These are phyloP conservation scores for Haberlea rhodopensis DNA, from an alignment of 257 asterid genomes.

Conservation along the genomic window DNA sequence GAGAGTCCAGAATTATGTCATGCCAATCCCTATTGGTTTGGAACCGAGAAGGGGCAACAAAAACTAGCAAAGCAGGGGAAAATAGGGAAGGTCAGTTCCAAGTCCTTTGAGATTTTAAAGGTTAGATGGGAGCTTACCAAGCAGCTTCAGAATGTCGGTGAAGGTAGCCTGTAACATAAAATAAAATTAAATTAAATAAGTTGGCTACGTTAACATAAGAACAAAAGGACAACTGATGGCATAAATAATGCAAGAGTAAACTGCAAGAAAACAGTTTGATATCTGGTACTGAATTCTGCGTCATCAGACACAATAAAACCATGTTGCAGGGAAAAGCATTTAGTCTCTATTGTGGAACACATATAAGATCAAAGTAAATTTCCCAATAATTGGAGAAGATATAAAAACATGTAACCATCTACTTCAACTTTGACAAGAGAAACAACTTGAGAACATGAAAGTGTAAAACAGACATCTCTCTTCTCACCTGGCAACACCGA, in stretches of 20 bases:
- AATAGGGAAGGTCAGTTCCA: background rate
- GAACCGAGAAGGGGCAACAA: background rate
- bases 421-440: background rate
- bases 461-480: slow-evolving; percentile 18
- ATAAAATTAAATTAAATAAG: slow-evolving; percentile 16
- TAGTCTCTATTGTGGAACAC: background rate
- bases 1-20: background rate
- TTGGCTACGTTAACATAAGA: background rate
- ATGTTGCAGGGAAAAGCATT: background rate
- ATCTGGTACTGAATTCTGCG: background rate
- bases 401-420: background rate
- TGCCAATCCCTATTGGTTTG: background rate
- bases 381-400: background rate
- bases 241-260: background rate
- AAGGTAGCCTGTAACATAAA: slow-evolving; percentile 91
- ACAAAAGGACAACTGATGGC: slow-evolving; percentile 1
- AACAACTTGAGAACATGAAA: background rate
- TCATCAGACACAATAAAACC: background rate
- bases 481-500: slow-evolving; percentile 1
- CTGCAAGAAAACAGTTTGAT: background rate
- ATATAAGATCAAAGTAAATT: background rate
- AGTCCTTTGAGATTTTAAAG: background rate
- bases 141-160: slow-evolving; percentile 88
- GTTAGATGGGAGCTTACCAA: slow-evolving; percentile 45
- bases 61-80: background rate